These are phyloP conservation scores for Nitzschia sp. DNA, from an alignment of 108 stramenopile species.

Conservation along the genomic window DNA sequence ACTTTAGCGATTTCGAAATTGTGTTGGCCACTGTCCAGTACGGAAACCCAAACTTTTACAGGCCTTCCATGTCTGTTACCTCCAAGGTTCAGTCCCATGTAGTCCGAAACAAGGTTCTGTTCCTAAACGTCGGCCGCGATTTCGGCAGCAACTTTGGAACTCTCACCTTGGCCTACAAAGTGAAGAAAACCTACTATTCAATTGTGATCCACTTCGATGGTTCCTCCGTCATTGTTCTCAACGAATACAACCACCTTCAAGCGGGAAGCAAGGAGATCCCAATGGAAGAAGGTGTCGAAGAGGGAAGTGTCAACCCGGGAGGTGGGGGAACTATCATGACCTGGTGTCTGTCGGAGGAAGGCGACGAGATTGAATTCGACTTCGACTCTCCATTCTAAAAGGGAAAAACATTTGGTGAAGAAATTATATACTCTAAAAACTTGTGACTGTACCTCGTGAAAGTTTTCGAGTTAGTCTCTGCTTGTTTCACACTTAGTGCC, in stretches of 20 bases:
- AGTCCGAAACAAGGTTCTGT: slow-evolving; percentile 41
- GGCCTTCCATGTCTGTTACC: slow-evolving; percentile 44
- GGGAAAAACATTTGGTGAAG: background rate
- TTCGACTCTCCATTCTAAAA: slow-evolving; percentile 42
- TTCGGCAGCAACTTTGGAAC: slow-evolving; percentile 45
- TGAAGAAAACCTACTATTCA: slow-evolving; percentile 35
- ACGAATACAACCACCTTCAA: slow-evolving; percentile 37
- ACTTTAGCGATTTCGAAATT: slow-evolving; percentile 45
- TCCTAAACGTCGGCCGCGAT: slow-evolving; percentile 45
- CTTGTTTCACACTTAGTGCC: no score
- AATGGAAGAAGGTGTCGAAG: slow-evolving; percentile 34
- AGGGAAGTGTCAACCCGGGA: slow-evolving; percentile 43
- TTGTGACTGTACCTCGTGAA: background rate
- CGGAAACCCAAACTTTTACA: slow-evolving; percentile 35
- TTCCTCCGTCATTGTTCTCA: slow-evolving; percentile 35
- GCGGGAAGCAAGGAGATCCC: slow-evolving; percentile 41
- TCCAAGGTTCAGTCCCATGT: slow-evolving; percentile 36
- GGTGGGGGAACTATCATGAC: slow-evolving; percentile 44
- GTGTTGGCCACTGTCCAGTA: slow-evolving; percentile 40
- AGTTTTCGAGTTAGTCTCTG: no score
- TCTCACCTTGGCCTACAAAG: slow-evolving; percentile 37
- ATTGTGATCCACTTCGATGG: slow-evolving; percentile 43
- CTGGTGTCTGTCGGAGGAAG: slow-evolving; percentile 38
- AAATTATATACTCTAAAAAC: background rate
- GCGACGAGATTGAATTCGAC: slow-evolving; percentile 41